Conservation (phyloP, 2,329 filamentous ascomycete genomes). For the Sarocladium kiliense region DNA sequence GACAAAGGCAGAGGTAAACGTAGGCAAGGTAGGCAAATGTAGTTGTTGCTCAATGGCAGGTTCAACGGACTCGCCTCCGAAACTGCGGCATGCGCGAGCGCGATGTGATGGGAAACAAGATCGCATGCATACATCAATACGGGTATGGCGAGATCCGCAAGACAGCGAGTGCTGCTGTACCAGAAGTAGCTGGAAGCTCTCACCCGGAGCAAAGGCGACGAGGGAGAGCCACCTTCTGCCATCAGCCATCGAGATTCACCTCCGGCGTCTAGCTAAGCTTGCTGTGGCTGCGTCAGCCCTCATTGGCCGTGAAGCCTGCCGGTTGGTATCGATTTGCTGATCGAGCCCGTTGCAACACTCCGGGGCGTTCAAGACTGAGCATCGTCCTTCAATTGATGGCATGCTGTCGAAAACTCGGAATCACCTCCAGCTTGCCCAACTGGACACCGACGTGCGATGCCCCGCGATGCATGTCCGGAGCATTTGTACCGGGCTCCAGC, state of each 20-base stretch:
- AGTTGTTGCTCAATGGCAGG: neutral
- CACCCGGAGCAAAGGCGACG: conserved; percentile 2
- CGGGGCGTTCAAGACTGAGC: neutral
- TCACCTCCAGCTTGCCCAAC: neutral
- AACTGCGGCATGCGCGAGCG: neutral
- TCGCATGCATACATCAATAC: neutral
- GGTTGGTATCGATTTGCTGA: neutral
- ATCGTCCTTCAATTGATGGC: neutral
- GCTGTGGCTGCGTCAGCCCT: neutral
- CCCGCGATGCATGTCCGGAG: neutral
- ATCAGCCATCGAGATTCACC: neutral
- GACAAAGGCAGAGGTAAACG: neutral
- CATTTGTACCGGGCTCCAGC: neutral
- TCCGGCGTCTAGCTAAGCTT: neutral
- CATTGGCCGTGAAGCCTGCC: neutral
- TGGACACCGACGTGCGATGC: neutral
- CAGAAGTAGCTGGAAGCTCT: neutral
- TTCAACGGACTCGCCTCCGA: neutral
- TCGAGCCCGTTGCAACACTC: neutral
- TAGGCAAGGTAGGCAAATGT: neutral
- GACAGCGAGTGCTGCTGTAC: neutral
- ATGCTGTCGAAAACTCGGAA: neutral
- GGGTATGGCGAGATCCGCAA: neutral
- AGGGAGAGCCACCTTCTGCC: neutral
- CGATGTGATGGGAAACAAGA: neutral